Evolutionary conservation across 2,329 filamentous ascomycete genomes (phyloP).

Genomic region (Sporothrix euskadiensis): DNA sequence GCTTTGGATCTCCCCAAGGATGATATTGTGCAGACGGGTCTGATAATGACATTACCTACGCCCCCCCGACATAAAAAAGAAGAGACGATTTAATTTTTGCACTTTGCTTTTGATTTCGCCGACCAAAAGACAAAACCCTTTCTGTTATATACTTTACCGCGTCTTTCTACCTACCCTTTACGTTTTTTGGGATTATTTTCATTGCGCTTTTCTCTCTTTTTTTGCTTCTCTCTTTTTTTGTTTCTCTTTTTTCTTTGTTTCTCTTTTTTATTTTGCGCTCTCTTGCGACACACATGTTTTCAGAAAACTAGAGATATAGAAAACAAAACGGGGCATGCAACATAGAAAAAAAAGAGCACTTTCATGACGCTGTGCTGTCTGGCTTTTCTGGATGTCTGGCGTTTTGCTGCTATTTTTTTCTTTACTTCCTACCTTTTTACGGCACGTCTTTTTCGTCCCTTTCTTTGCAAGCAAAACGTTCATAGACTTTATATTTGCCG

Average conservation of each 20-base stretch:
- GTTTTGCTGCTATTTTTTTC: background rate
- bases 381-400: background rate
- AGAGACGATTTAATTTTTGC: constrained; percentile 10
- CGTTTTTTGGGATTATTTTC: background rate
- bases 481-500: background rate
- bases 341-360: background rate
- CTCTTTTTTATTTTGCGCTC: background rate
- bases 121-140: constrained; percentile 15
- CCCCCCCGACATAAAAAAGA: background rate
- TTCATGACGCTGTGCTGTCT: background rate
- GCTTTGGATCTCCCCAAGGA: background rate
- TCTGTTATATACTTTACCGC: background rate
- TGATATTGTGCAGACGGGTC: background rate
- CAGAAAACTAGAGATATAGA: constrained; percentile 4
- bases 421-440: background rate
- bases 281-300: background rate
- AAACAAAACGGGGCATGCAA: background rate
- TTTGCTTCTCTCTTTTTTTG: background rate
- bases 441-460: background rate
- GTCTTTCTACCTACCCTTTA: background rate
- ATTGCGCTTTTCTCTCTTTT: background rate
- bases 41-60: background rate
- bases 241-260: background rate
- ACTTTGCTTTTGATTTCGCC: constrained; percentile 15
- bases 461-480: background rate